phyloP scores from a whole-genome alignment of 768 basidiomycete species.

The Russula emetica region DNA sequence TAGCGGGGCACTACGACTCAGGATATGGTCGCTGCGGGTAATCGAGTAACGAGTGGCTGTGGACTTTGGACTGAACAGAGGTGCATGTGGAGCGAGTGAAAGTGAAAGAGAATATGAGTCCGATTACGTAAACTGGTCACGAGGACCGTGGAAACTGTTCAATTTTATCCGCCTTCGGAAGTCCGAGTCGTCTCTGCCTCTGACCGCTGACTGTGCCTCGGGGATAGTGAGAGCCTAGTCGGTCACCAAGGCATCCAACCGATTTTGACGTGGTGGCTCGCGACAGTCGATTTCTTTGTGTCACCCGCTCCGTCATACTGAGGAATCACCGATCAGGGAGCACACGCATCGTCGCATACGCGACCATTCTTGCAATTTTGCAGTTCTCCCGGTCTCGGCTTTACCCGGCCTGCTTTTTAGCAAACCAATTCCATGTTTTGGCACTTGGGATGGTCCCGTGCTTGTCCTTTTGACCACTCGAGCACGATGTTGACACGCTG shows the following conservation, averaged over 20 bases:
- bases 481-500: background rate
- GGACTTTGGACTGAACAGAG: no score
- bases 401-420: background rate
- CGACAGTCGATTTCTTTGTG: background rate
- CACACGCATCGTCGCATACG: background rate
- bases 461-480: slow-evolving; percentile 11
- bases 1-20: background rate
- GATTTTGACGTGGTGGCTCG: background rate
- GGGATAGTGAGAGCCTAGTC: background rate
- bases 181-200: no score
- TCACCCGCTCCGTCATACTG: background rate
- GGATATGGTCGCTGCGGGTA: background rate
- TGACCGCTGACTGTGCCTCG: no score
- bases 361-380: background rate
- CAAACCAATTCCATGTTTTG: background rate
- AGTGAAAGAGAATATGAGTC: no score
- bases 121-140: background rate
- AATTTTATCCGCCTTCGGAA: no score
- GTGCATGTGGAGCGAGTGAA: no score
- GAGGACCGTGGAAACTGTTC: background rate
- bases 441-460: background rate
- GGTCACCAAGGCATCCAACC: background rate
- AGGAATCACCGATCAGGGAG: background rate
- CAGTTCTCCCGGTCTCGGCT: background rate
- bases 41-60: no score